These are phyloP conservation scores for Blastobotrys ciferrii DNA, from an alignment of 1,139 yeast genomes.

Conservation along the genomic window DNA sequence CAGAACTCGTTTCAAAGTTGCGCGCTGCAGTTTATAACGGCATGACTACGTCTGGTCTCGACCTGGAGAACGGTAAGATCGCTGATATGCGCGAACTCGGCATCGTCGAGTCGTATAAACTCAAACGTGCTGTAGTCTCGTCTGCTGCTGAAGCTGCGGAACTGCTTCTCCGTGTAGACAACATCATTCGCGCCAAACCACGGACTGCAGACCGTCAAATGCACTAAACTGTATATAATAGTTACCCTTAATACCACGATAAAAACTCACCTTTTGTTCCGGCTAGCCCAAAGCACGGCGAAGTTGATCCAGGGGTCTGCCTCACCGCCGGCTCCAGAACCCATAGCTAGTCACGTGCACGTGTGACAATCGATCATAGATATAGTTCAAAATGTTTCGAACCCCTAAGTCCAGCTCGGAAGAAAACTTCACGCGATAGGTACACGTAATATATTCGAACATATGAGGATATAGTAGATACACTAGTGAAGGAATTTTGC, in stretches of 20 bases:
- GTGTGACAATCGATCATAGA: too few relatives aligned
- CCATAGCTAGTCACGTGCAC: too few relatives aligned
- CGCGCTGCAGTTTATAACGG: slow-evolving; percentile 94
- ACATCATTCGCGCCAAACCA: slow-evolving; percentile 94
- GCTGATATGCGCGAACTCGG: slow-evolving; percentile 96
- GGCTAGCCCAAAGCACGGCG: too few relatives aligned
- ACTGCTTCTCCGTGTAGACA: slow-evolving; percentile 89
- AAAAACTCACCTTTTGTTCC: background rate
- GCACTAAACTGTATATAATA: slow-evolving; percentile 6
- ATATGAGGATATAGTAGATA: too few relatives aligned
- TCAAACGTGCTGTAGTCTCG: slow-evolving; percentile 92
- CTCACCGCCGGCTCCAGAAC: too few relatives aligned
- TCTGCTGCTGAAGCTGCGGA: slow-evolving; percentile 98
- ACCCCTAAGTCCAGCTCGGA: too few relatives aligned
- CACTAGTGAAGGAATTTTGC: too few relatives aligned
- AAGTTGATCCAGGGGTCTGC: too few relatives aligned
- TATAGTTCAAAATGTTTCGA: too few relatives aligned
- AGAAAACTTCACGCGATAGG: too few relatives aligned
- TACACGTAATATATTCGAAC: too few relatives aligned
- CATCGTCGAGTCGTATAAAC: slow-evolving; percentile 84
- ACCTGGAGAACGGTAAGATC: slow-evolving; percentile 75
- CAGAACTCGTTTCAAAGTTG: slow-evolving; percentile 85
- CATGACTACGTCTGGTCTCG: slow-evolving; percentile 86
- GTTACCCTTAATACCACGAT: background rate
- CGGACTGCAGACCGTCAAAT: slow-evolving; percentile 81